Base-by-base conservation (phyloP, 306 rosid genomes). In the Ziziphus jujuba region DNA sequence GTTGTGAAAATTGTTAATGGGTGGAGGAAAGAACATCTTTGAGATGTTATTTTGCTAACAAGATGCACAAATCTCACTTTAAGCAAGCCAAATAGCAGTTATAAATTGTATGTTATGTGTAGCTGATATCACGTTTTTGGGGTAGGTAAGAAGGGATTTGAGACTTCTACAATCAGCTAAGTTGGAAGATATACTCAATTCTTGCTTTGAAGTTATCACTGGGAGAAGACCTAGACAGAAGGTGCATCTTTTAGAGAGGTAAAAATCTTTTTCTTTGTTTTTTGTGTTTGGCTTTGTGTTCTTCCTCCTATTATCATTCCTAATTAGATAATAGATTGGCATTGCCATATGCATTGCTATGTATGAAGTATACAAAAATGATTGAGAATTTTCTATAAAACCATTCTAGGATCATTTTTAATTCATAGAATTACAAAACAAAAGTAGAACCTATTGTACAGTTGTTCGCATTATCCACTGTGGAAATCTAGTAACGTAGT, bases 211-310 rank as follows among this genome's bases (percentile, higher is more conserved):
- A 43, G 88, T 84, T 80, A 78, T 90, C 63, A 73, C 72, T 19
- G 97, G 84, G 62, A 89, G 84, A 67, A 88, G 76, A 65, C 91
- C 97, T 13, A 88, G 85, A 65, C 95, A 90, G 77, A 93, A 85
- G 72, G 67, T 86, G 68, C 90, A 81, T 80, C 86, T 90, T 56
- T 75, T 93, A 72, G 92, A 90, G 73, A 88, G 96, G 97, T 87
- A 61, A 56, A 70, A 23, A 13, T n/a, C 4, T 33, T 22, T 56
- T 19, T 66, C 19, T 15, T 43, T 5, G 44, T 24, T 31, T 54
- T 65, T 72, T 35, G 13, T 65, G 2, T 48, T 19, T 21, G 20
- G 54, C 38, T 9, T 65, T 16, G 5, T 49, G 20, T 15, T 49
- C n/a, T 6, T 51, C 24, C 53, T 59, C 12, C 23, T 1, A 15